Evolutionary conservation across 495 filamentous ascomycete genomes (phyloP), one percentile per base, ranked within the genome.

Genomic region (Endocarpon pusillum): DNA sequence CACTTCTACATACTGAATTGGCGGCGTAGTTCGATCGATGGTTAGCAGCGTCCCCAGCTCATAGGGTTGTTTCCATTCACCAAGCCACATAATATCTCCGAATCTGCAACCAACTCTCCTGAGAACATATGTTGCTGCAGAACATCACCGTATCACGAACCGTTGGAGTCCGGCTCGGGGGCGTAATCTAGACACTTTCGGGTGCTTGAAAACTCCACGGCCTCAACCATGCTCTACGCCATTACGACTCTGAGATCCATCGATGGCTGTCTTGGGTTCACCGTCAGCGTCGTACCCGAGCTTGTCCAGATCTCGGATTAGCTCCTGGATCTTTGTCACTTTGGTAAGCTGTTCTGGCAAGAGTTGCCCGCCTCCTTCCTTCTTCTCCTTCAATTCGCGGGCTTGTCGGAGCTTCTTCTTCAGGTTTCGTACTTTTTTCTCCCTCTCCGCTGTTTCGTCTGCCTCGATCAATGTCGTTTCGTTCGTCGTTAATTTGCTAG

Each of bases 281-380:
- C 69, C 73, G 34, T 77, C 64, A 16, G 57, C 51, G 51, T 93
- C 81, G 38, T 96, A 85, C 0, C 89, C 91, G 19, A 99, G 59
- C 4, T 64, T 62, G 43, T 93, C 83, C 19, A 99, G 64, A 51
- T 96, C 84, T 21, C 84, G 67, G 34, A 93, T 76, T 14, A 99
- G 65, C 56, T 94, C 89, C 33, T 82, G 80, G 47, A 99, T 91
- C 55, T 86, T 92, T 47, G 92, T 89, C 29, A 99, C 78, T 60
- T 99, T 99, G 39, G 84, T 86, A 34, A 96, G 75, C 59, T 99
- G 91, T 55, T 99, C 91, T 0, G 91, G 91, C 10, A 93, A 60
- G 40, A 99, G 53, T 0, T 64, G 59, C 41, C 78, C 76, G 17
- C 89, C 91, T 23, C 73, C 69, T 16, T 93, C 80, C 56, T 94